These are phyloP conservation scores for Xylariaceae sp. DNA, from an alignment of 2,329 filamentous ascomycete species.

Conservation along the genomic window DNA sequence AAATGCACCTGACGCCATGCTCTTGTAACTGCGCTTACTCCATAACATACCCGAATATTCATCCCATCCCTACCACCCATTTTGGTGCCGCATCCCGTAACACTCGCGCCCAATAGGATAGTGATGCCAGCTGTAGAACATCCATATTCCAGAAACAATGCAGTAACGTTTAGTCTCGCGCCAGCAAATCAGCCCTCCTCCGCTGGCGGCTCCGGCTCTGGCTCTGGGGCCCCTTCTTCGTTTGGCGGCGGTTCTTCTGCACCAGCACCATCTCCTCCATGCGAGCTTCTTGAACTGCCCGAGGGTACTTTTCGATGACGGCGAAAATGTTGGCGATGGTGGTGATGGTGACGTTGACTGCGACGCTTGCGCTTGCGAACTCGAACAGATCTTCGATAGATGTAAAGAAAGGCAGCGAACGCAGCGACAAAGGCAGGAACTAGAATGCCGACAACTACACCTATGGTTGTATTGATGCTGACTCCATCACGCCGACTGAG, in stretches of 20 bases:
- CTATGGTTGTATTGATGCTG: slow-evolving; percentile 14
- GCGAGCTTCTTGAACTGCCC: slow-evolving; percentile 15
- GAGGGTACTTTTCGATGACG: slow-evolving; percentile 10
- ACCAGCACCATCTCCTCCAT: background rate
- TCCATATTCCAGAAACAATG: background rate
- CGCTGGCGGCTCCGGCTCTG: slow-evolving; percentile 2
- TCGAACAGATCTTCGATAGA: slow-evolving; percentile 12
- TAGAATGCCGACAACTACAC: slow-evolving; percentile 16
- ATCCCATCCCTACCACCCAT: too few relatives aligned
- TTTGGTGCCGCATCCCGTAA: too few relatives aligned
- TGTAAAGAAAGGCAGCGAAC: slow-evolving; percentile 11
- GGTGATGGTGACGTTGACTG: slow-evolving; percentile 3
- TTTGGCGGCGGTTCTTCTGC: background rate
- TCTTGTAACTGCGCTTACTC: too few relatives aligned
- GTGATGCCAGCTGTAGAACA: too few relatives aligned
- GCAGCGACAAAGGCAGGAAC: slow-evolving; percentile 14
- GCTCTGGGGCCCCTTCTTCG: slow-evolving; percentile 1
- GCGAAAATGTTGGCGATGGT: too few relatives aligned
- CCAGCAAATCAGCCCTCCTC: background rate
- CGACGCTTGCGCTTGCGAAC: slow-evolving; percentile 3
- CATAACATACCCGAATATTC: too few relatives aligned
- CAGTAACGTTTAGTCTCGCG: background rate
- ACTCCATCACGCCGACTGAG: slow-evolving; percentile 8
- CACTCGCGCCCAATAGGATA: too few relatives aligned
- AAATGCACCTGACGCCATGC: too few relatives aligned